Base-by-base conservation (phyloP, 352 stramenopile species). In the Phytopythium ostracodes region DNA sequence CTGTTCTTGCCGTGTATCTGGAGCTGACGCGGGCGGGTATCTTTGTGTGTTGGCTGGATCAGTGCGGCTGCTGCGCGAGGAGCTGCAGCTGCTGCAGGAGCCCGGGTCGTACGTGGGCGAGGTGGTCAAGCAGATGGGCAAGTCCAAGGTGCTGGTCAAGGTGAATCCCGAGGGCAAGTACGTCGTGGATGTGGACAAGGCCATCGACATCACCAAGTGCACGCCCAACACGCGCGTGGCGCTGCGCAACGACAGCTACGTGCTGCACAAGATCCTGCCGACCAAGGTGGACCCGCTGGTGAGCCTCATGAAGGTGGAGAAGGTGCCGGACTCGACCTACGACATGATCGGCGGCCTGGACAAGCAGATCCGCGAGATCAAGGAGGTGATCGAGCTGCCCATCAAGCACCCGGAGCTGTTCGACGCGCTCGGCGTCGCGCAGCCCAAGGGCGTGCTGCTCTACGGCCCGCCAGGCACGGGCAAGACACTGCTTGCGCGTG, bases 381-480 rank as follows among this genome's bases (percentile, higher is more conserved):
- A 99, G 77, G 98, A 99, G 76, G 89, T 99, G 4, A 99, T 99
- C 72, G 98, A 99, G 77, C 85, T 99, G 22, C 98, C 98, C 3
- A 99, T 99, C 77, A 99, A 99, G 75, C 98, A 99, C 81, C 98
- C 98, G 4, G 98, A 99, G 77, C 89, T 99, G 8, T 99, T 99
- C 72, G 97, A 99, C 49, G 89, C 92, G 62, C 82, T 99, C 24
- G 98, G 98, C 66, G 97, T 99, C 11, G 96, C 97, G 8, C 98
- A 99, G 77, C 97, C 97, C 29, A 99, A 99, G 82, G 87, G 84
- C 29, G 82, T 94, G 38, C 71, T 99, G 35, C 81, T 99, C 22
- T 99, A 99, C 65, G 96, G 97, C 17, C 97, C 97, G 46, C 97
- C 98, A 0, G 97, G 98, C 55, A 99, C 97, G 11, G 97, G 98